Evolutionary conservation across 257 asterid species (phyloP).

Genomic region (Primulina huaijiensis): DNA sequence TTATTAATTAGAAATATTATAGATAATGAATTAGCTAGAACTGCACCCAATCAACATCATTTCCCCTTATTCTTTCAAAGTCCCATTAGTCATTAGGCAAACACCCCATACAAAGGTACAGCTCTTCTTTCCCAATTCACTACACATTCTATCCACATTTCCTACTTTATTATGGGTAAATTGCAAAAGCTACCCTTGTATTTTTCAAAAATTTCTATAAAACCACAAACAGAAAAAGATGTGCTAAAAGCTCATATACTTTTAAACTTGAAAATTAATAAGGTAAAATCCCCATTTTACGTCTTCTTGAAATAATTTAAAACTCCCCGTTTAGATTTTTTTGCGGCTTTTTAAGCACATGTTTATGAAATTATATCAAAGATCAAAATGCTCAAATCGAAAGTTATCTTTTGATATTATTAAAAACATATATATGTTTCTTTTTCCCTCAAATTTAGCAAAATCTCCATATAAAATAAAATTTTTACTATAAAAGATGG

Average conservation of each 20-base stretch:
- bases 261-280: neutral
- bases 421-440: no score
- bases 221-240: neutral
- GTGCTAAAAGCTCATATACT: neutral
- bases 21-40: neutral
- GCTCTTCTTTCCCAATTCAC: slow-evolving; percentile 3
- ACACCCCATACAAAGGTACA: slow-evolving; percentile 14
- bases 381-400: no score
- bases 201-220: no score
- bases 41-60: slow-evolving; percentile 32
- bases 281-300: no score
- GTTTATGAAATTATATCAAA: no score
- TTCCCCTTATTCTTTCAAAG: slow-evolving; percentile 26
- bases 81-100: slow-evolving; percentile 17
- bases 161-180: slow-evolving; percentile 8
- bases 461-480: no score
- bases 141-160: slow-evolving; percentile 27
- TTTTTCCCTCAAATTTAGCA: no score
- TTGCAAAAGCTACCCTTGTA: neutral
- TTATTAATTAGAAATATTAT: no score
- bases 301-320: no score
- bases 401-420: no score
- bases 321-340: neutral
- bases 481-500: no score
- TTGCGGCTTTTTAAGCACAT: no score